Evolutionary conservation across 345 rosid species (phyloP), one percentile per base, ranked within the genome.

Genomic region (Acer negundo): DNA sequence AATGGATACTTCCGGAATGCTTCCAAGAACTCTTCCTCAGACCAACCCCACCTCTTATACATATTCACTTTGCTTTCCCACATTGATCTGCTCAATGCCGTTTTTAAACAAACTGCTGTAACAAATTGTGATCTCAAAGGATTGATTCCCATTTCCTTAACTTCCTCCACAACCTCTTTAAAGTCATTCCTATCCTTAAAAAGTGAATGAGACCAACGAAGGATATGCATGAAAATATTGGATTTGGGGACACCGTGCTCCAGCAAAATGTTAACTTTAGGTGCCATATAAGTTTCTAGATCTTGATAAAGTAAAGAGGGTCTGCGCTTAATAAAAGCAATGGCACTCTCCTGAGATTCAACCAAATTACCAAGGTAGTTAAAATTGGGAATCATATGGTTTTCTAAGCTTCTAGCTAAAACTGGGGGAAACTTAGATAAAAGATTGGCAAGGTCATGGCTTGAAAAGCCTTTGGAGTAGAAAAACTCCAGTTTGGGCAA

Each of bases 11-110:
- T 56, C 15, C 13, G 1, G 38, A 83, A 81, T 16, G 82, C 82
- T 8, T 53, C 10, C 26, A 56, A 19, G 42, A 79, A n/a, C 61
- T 82, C 83, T 56, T 78, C 78, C 12, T 77, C 72, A 1, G 82
- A 79, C 80, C 58, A 79, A 51, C 85, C 85, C 85, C 81, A 83
- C 55, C 46, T 72, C 81, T 51, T 78, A 19, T 35, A 77, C 53
- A 24, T 53, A 46, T 62, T 49, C 17, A 86, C 1, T 69, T 83
- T 81, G 67, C 23, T 72, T 11, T 65, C 76, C 88, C 86, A 75
- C 1, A 51, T 62, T 10, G 78, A 31, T 63, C 75, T 65, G 24
- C 65, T 74, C 65, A 77, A 20, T 4, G 11, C 10, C 4, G 24
- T 2, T 20, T 73, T 40, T 1, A 55, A 17, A 19, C 1, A 1